Evolutionary conservation across 805 yeast genomes (phyloP).

Genomic region (Metschnikowia lochheadii): DNA sequence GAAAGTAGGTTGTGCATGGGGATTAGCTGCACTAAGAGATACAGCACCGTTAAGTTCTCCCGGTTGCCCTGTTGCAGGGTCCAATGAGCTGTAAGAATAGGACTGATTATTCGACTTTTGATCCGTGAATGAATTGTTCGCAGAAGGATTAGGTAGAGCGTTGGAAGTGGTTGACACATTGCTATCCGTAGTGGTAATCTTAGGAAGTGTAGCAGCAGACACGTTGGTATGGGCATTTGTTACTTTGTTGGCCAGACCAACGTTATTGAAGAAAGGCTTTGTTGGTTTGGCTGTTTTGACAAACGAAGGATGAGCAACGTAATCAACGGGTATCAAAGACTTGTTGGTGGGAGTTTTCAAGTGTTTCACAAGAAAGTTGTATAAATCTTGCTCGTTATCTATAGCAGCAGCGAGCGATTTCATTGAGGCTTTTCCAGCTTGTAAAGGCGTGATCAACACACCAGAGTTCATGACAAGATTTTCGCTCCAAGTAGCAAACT

Average conservation of each 20-base stretch:
- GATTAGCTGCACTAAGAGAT: constrained; percentile 19
- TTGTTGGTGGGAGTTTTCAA: constrained; percentile 36
- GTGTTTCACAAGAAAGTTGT: constrained; percentile 56
- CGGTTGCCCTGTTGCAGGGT: constrained; percentile 27
- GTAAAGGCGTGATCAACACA: constrained; percentile 72
- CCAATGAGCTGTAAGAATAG: constrained; percentile 25
- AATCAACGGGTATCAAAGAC: constrained; percentile 62
- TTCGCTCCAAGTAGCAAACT: constrained; percentile 84
- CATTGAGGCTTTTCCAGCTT: constrained; percentile 58
- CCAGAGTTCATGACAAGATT: constrained; percentile 81
- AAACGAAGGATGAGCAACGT: constrained; percentile 67
- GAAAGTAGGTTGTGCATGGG: constrained; percentile 50
- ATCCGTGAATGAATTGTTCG: constrained; percentile 4
- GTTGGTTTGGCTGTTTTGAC: constrained; percentile 26
- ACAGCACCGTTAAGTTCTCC: constrained; percentile 36
- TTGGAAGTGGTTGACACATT: not conserved
- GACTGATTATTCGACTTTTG: constrained; percentile 4
- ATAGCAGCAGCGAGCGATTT: constrained; percentile 69
- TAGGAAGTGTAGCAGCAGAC: not conserved
- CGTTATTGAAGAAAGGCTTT: constrained; percentile 29
- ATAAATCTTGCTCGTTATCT: constrained; percentile 80
- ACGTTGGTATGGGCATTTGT: constrained; percentile 1
- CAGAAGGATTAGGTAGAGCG: not conserved
- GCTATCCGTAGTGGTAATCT: not conserved
- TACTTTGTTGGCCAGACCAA: not conserved